These are phyloP conservation scores for Colletotrichum sp. DNA, from an alignment of 2,329 filamentous ascomycete species.

Conservation along the genomic window DNA sequence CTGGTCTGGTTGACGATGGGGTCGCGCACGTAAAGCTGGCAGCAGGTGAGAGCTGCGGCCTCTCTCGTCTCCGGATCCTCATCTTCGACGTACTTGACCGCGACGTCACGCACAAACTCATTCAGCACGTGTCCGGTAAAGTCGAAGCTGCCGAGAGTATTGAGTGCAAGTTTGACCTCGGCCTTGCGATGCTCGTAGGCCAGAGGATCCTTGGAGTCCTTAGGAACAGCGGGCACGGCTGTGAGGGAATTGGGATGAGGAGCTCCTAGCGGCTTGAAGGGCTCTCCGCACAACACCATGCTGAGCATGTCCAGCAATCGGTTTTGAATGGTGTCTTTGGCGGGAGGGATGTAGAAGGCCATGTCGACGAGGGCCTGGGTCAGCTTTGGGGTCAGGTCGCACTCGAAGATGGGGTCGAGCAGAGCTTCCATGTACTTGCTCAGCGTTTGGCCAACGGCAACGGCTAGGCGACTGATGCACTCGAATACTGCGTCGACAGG, in stretches of 20 bases:
- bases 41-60: constrained; percentile 94
- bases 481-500: constrained; percentile 86
- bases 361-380: constrained; percentile 97
- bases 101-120: constrained; percentile 97
- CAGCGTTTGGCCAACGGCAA: constrained; percentile 92
- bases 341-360: constrained; percentile 97
- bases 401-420: constrained; percentile 95
- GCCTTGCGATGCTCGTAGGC: constrained; percentile 81
- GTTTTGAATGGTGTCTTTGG: constrained; percentile 92
- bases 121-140: constrained; percentile 93
- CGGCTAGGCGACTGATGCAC: constrained; percentile 94
- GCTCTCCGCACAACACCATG: constrained; percentile 87
- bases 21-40: constrained; percentile 95
- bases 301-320: constrained; percentile 93
- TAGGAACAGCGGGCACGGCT: constrained; percentile 81
- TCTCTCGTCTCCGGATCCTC: constrained; percentile 93
- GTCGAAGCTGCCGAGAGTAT: constrained; percentile 97
- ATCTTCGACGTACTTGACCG: constrained; percentile 97
- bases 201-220: constrained; percentile 83
- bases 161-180: constrained; percentile 90
- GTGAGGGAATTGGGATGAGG: constrained; percentile 82
- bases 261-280: constrained; percentile 90
- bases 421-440: constrained; percentile 99
- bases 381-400: constrained; percentile 89
- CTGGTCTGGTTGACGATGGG: constrained; percentile 98